These are phyloP conservation scores for Salvia sclarea DNA, from an alignment of 305 asterid genomes.

Conservation along the genomic window DNA sequence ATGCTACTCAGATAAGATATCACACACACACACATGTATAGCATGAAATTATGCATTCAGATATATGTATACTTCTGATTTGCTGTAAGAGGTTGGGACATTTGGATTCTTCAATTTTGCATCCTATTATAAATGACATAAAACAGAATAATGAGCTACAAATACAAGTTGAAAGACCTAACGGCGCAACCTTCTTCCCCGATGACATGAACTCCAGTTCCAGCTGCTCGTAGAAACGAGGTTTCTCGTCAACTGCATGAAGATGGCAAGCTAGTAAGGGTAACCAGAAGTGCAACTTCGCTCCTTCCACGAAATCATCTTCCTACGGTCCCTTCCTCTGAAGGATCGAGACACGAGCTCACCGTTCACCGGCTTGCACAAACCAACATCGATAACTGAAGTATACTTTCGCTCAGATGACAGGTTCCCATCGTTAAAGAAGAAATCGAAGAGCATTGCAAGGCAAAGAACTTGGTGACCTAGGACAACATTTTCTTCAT, in stretches of 20 bases:
- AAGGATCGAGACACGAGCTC: conserved; percentile 65
- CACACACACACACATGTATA: too few relatives aligned
- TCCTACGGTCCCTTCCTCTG: conserved; percentile 90
- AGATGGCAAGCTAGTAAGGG: conserved; percentile 50
- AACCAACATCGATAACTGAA: conserved; percentile 74
- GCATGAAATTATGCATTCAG: not conserved
- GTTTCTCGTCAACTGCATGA: not conserved
- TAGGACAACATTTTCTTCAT: conserved; percentile 60
- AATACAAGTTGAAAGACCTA: not conserved
- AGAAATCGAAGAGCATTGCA: conserved; percentile 90
- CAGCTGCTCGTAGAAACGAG: not conserved
- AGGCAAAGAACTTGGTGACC: conserved; percentile 86
- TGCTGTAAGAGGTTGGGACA: not conserved
- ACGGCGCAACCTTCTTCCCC: not conserved
- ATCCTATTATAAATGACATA: not conserved
- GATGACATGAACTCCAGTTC: too few relatives aligned
- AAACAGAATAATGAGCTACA: not conserved
- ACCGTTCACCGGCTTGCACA: conserved; percentile 77
- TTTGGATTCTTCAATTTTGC: not conserved
- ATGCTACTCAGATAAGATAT: too few relatives aligned
- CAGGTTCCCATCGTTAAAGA: conserved; percentile 53
- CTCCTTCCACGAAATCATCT: conserved; percentile 94
- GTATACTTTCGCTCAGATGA: conserved; percentile 52
- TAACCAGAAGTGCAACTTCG: conserved; percentile 66
- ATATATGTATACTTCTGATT: not conserved